A percentile compares a stretch with the other conserved stretches of the same genome.
Evolutionary conservation across 345 rosid species (phyloP).

Genomic region (Syzygium aqueum): DNA sequence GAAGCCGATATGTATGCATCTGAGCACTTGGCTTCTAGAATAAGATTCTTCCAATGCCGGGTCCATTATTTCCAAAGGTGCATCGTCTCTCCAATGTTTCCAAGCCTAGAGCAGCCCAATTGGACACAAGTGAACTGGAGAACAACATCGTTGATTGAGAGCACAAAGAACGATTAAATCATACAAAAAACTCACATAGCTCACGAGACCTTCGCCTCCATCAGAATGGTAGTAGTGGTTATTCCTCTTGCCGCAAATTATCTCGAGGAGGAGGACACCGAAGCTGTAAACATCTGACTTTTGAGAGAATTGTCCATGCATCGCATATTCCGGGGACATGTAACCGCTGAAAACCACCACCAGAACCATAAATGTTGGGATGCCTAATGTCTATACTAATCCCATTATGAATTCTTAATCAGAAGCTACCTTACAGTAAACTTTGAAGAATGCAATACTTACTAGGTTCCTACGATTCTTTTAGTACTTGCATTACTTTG

Average conservation of each 20-base stretch:
- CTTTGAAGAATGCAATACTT: neutral
- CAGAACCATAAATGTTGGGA: neutral
- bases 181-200: neutral
- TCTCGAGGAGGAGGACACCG: conserved; percentile 14
- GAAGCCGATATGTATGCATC: neutral
- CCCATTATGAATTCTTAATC: neutral
- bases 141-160: neutral
- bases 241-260: conserved; percentile 24
- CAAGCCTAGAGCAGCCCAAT: neutral
- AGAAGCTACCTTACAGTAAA: neutral
- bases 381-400: neutral
- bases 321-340: conserved; percentile 33
- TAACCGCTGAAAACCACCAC: conserved; percentile 21
- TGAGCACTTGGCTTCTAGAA: neutral
- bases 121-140: neutral
- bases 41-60: neutral
- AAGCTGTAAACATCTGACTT: conserved; percentile 33
- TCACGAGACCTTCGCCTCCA: neutral
- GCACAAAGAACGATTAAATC: neutral
- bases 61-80: neutral
- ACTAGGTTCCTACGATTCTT: conserved; percentile 14
- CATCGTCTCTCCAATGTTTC: neutral
- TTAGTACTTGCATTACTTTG: conserved; percentile 8
- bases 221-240: conserved; percentile 4
- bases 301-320: conserved; percentile 16